A percentile compares a stretch with the other conserved stretches of the same genome.
These are phyloP conservation scores for Syzygium syzygioides DNA, from an alignment of 441 rosid species.

Conservation along the genomic window DNA sequence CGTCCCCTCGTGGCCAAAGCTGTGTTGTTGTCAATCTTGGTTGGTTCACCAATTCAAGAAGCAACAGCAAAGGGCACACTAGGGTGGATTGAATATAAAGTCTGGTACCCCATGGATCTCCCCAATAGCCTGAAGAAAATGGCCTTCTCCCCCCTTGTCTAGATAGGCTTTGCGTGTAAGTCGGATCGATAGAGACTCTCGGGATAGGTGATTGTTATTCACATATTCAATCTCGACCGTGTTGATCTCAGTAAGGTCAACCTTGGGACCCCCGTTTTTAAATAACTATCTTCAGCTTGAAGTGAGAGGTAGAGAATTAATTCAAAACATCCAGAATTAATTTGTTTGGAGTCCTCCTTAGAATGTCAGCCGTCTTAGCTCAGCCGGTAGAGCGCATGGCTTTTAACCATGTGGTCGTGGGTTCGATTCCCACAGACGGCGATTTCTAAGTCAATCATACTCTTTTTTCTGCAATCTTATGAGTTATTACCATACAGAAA, in stretches of 20 bases:
- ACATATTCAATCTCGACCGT: background rate
- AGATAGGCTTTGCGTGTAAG: background rate
- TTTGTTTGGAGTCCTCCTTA: rapidly evolving
- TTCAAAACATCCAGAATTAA: rapidly evolving
- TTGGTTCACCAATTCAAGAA: background rate
- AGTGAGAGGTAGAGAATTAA: background rate
- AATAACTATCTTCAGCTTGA: background rate
- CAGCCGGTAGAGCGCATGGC: background rate
- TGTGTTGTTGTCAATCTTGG: background rate
- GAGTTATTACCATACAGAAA: background rate
- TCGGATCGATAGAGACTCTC: background rate
- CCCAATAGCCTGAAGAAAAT: background rate
- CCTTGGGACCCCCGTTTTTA: background rate
- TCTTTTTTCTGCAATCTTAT: background rate
- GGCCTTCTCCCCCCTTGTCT: background rate
- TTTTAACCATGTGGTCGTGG: background rate
- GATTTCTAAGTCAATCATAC: rapidly evolving
- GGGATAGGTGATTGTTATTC: background rate
- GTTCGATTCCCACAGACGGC: background rate
- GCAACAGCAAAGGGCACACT: background rate
- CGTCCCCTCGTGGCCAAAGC: background rate
- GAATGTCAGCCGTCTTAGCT: background rate
- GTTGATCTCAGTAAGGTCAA: background rate
- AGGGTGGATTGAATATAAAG: background rate
- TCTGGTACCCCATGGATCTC: background rate